These are phyloP conservation scores for Fusarium abutilonis DNA, from an alignment of 2,329 filamentous ascomycete genomes.

Conservation along the genomic window DNA sequence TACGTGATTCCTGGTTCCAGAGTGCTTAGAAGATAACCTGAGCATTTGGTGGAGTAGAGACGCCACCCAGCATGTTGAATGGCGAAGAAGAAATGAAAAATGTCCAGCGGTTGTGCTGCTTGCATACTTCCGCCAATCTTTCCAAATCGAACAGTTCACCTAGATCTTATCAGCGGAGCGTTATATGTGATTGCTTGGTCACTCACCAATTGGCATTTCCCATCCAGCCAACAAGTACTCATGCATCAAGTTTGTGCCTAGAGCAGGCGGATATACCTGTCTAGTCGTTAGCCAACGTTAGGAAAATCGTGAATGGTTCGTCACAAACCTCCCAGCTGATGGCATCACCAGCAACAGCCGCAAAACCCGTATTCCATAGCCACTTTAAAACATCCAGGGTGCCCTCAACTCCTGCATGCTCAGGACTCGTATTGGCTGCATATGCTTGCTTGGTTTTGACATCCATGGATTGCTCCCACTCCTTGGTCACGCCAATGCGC, in stretches of 20 bases:
- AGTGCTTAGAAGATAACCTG: constrained; percentile 29
- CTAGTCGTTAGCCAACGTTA: not conserved
- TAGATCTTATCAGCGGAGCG: constrained; percentile 19
- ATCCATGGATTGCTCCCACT: constrained; percentile 51
- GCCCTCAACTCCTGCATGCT: constrained; percentile 58
- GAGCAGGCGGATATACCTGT: constrained; percentile 40
- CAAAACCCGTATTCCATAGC: constrained; percentile 67
- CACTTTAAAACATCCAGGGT: constrained; percentile 62
- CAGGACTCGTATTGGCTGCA: constrained; percentile 44
- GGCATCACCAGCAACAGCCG: constrained; percentile 66
- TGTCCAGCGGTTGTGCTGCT: constrained; percentile 57
- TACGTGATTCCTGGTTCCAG: too few relatives aligned
- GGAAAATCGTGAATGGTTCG: not conserved
- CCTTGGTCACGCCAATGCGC: constrained; percentile 61
- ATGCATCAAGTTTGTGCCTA: constrained; percentile 46
- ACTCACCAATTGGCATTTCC: constrained; percentile 53
- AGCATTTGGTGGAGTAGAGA: constrained; percentile 28
- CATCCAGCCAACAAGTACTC: constrained; percentile 60
- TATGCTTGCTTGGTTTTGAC: constrained; percentile 51
- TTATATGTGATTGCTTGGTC: accelerated
- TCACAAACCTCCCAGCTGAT: constrained; percentile 60
- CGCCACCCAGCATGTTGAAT: constrained; percentile 49
- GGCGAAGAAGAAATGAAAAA: constrained; percentile 62
- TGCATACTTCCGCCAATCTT: constrained; percentile 58
- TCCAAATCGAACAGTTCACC: constrained; percentile 52